These are phyloP conservation scores for Pseudocercospora fijiensis DNA, from an alignment of 2,329 filamentous ascomycete genomes.

Conservation along the genomic window DNA sequence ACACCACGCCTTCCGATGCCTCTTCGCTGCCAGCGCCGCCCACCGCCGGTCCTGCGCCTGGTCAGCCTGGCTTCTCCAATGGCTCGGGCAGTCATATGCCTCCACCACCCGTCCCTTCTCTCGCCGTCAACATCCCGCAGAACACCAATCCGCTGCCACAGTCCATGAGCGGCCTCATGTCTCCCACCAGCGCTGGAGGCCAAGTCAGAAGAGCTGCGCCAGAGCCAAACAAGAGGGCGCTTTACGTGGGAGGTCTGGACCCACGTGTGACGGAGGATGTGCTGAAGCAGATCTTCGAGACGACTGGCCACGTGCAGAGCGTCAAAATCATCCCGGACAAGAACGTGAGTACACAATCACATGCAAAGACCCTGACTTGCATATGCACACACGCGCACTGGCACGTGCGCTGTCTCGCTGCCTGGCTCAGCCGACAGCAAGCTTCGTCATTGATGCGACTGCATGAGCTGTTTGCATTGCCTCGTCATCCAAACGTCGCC, in stretches of 20 bases:
- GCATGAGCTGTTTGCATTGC: constrained; percentile 22
- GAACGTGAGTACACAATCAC: constrained; percentile 68
- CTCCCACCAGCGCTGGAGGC: constrained; percentile 76
- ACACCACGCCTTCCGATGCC: constrained; percentile 62
- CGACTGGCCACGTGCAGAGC: constrained; percentile 94
- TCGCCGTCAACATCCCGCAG: constrained; percentile 74
- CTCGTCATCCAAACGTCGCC: neutral
- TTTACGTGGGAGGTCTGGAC: constrained; percentile 94
- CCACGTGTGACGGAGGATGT: constrained; percentile 63
- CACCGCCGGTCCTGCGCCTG: constrained; percentile 67
- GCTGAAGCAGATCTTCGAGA: constrained; percentile 75
- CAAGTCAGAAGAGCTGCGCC: constrained; percentile 88
- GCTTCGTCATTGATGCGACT: constrained; percentile 6
- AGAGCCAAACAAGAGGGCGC: constrained; percentile 95
- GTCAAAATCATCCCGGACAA: constrained; percentile 99
- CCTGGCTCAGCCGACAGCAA: constrained; percentile 12
- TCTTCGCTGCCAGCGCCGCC: constrained; percentile 69
- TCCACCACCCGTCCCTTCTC: constrained; percentile 77
- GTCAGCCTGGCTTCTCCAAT: constrained; percentile 65
- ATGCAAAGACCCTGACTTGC: constrained; percentile 6
- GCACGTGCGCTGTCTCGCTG: constrained; percentile 10
- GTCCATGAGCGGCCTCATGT: constrained; percentile 82
- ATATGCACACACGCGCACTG: constrained; percentile 10
- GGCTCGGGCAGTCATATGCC: constrained; percentile 78
- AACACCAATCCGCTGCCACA: constrained; percentile 95